These are phyloP conservation scores for Corylus avellana DNA, from an alignment of 306 rosid species.

Conservation along the genomic window DNA sequence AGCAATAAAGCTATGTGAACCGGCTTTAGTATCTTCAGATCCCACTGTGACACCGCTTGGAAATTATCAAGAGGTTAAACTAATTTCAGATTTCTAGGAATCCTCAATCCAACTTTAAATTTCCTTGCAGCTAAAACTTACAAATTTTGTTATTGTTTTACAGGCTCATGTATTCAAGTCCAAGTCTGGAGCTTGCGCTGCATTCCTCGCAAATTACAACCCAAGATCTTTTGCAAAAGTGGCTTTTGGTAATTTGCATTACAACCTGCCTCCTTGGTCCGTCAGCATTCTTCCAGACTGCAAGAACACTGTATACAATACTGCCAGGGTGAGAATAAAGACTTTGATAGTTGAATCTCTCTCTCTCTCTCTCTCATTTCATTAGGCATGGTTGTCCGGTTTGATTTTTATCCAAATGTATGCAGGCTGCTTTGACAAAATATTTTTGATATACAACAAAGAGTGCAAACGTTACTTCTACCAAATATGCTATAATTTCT, in stretches of 20 bases:
- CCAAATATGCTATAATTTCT: background rate
- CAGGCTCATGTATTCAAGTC: constrained; percentile 92
- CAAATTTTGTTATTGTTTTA: constrained; percentile 11
- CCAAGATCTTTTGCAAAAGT: constrained; percentile 66
- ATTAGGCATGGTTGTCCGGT: background rate
- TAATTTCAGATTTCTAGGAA: constrained; percentile 19
- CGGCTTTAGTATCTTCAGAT: constrained; percentile 82
- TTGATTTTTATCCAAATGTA: background rate
- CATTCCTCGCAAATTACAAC: constrained; percentile 88
- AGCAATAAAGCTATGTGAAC: constrained; percentile 89
- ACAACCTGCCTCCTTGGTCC: constrained; percentile 98
- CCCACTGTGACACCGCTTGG: constrained; percentile 70
- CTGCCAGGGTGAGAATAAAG: constrained; percentile 84
- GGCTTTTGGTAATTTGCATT: constrained; percentile 74
- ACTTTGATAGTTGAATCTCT: background rate
- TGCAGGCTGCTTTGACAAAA: background rate
- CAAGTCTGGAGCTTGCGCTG: constrained; percentile 87
- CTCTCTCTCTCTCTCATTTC: background rate
- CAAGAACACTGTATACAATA: constrained; percentile 85
- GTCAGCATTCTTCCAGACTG: constrained; percentile 98
- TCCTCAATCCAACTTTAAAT: constrained; percentile 16
- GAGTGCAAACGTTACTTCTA: background rate
- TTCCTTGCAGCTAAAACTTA: constrained; percentile 17
- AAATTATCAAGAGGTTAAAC: constrained; percentile 69
- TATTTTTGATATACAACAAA: background rate